Base-by-base conservation (phyloP, 768 basidiomycete species). In the Tephrocybe sp. region DNA sequence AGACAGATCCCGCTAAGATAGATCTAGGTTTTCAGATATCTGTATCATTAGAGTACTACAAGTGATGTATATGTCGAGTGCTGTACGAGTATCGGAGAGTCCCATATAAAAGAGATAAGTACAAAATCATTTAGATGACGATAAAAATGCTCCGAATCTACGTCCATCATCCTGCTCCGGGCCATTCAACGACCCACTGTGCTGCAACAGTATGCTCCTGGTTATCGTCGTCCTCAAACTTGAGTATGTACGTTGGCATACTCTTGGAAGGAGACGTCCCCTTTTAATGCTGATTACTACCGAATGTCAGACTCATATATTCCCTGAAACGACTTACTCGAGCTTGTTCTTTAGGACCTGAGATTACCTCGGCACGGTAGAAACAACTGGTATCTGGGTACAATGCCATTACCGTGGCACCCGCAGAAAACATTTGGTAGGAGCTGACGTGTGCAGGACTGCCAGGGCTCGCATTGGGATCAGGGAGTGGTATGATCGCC, bases 321-420 rank as follows among this genome's bases (percentile, higher is more conserved):
- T n/a, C n/a, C 5, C 8, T 28, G 26, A 15, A n/a, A 32, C 38
- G 35, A 30, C 19, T 16, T 16, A 55, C 69, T 56, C 53, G n/a
- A 75, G 71, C 47, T 69, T 64, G 18, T 42, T 74, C 68, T 53
- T 67, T 72, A 8, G 88, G 89, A 9, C 82, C 79, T n/a, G 81
- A 75, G 38, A 90, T 75, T 5, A 93, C 89, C 60, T 90, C 87
- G 6, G 91, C 91, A 22, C 87, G 86, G 60, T 93, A 93, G 72
- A 93, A 93, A 63, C 88, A 91, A 57, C 89, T 92, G 0, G 91
- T 93, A 61, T 93, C 91, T 0, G 91, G 91, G 66, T 92, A 93
- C n/a, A 92, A 71, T 1, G 89, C 91, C 79, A 93, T 80, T 9
- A 93, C 91, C 0, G 77, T 87, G 18, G 86, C 82, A 3, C 89